Evolutionary conservation across 495 filamentous ascomycete genomes (phyloP), one percentile per base, ranked within the genome.

Genomic region (Neurospora sp.): DNA sequence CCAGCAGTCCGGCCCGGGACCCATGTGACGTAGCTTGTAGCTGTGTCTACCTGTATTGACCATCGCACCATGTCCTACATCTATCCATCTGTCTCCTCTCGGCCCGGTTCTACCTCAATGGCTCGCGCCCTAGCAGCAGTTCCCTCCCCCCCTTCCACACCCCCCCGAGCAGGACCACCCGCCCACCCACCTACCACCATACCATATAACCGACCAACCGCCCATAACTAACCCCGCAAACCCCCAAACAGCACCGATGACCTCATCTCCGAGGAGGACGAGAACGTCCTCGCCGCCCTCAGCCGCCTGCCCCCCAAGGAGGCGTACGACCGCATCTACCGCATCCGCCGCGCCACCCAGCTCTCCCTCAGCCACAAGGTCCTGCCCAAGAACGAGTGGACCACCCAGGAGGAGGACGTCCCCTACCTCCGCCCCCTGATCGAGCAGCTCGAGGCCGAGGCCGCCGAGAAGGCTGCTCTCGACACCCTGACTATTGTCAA

Each of bases 321-420:
- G 78, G 87, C 89, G 77, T 98, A 98, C 84, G 96, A 99, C 86
- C 95, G 96, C 83, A 89, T 98, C 80, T 98, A 92, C 90, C 94
- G 96, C 79, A 89, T 98, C 82, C 92, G 96, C 81, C 90, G 96
- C 81, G 96, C 96, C 77, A 91, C 95, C 85, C 96, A 98, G 90
- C 92, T 94, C 82, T 82, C 79, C 76, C 71, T 82, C 74, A 78
- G 78, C 76, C 94, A 98, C 82, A 92, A 92, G 79, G 84, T 97
- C 69, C 89, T 98, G 37, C 94, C 94, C 75, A 88, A 89, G 83
- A 80, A 86, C 72, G 89, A 97, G 83, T 93, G 93, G 88, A 96
- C 89, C 77, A 84, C 83, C 80, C 71, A 79, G 71, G 82, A 82
- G 76, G 81, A 84, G 74, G 85, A 81, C 70, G 70, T 75, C 7